Evolutionary conservation across 331 rosid species (phyloP), one percentile per base, ranked within the genome.

Genomic region (Quercus phellos): DNA sequence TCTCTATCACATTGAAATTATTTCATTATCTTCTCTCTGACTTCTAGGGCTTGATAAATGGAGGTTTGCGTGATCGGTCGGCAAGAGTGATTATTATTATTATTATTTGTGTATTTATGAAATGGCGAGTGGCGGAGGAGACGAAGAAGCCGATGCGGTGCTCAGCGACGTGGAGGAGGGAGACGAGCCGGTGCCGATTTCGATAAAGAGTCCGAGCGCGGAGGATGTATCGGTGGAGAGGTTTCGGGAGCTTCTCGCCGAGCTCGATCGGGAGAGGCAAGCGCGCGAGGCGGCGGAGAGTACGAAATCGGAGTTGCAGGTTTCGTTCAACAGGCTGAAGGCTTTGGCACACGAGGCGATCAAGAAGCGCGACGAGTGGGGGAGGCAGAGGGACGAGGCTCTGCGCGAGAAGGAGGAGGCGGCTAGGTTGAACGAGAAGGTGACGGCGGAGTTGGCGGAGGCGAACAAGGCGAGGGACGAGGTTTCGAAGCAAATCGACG

Each of bases 81-180:
- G 86, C 55, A 68, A 60, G 80, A 79, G 81, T 72, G 13, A 68
- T 35, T 51, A 30, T 32, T 32, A 32, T 4, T 32, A 1, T 34
- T 34, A 5, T 34, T 34, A 1, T 34, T 34, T 76, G 27, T 53
- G 55, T 30, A 51, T 42, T 32, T 32, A 38, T 55, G 13, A 58
- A 70, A 94, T 94, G 98, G 86, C 98, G 73, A 89, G 89, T 79
- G 74, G 78, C 70, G 90, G 89, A 64, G 86, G 85, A 69, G 85
- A 38, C 46, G 46, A 82, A 2, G 98, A 92, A 75, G 81, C 82
- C 67, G 95, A 94, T 81, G 93, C 97, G 53, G 92, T 94, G 61
- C 95, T 94, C 73, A 94, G 98, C 79, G 98, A 94, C 72, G 97
- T 94, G 76, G 98, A 90, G 74, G 89, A 90, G 74, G 89, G 83